phyloP scores from a whole-genome alignment of 192 early-diverging fungal species.

The Blastocladiella britannica region DNA sequence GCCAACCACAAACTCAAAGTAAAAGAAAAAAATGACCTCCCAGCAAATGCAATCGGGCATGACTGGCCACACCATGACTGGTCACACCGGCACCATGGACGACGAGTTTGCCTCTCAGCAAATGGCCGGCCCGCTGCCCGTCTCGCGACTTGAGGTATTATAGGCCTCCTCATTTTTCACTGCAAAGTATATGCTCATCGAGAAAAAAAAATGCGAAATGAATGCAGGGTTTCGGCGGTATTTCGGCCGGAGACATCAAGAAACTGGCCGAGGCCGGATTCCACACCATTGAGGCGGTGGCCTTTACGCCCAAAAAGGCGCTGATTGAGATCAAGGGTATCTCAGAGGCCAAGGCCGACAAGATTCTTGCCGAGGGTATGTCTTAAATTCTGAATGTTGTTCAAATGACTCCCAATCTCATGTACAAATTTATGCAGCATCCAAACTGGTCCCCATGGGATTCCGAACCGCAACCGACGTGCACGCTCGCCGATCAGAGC shows the following conservation, averaged over 20 bases:
- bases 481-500: conserved; percentile 55
- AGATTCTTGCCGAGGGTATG: conserved; percentile 67
- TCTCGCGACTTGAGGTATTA: neutral
- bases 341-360: conserved; percentile 88
- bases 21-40: too few relatives aligned
- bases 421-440: conserved; percentile 44
- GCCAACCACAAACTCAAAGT: too few relatives aligned
- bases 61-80: too few relatives aligned
- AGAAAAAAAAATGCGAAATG: neutral
- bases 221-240: conserved; percentile 16
- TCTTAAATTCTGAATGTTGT: too few relatives aligned
- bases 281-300: conserved; percentile 79
- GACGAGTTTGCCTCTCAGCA: too few relatives aligned
- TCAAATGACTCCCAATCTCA: too few relatives aligned
- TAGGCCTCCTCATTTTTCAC: neutral
- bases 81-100: too few relatives aligned
- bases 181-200: neutral
- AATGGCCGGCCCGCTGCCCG: neutral
- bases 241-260: conserved; percentile 48
- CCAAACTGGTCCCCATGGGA: conserved; percentile 80
- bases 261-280: conserved; percentile 74
- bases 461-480: conserved; percentile 88
- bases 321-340: conserved; percentile 80
- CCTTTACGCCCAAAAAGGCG: conserved; percentile 75
- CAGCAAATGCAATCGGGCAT: too few relatives aligned